These are phyloP conservation scores for Venturia nashicola DNA, from an alignment of 2,329 filamentous ascomycete species.

Conservation along the genomic window DNA sequence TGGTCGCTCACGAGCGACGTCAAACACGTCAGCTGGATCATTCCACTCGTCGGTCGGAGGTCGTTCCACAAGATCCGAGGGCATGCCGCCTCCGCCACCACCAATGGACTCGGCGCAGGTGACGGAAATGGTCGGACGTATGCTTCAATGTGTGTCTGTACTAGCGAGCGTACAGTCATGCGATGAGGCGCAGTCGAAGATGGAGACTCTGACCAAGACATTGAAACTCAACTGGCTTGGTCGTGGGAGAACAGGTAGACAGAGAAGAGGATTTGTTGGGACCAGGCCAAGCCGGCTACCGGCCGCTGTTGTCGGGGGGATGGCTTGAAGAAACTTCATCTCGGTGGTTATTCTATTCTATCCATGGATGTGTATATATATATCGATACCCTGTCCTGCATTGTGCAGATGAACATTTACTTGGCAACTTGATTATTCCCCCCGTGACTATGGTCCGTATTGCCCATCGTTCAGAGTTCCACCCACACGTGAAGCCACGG, in stretches of 20 bases:
- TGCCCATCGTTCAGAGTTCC: too few species aligned
- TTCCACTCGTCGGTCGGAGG: slow-evolving; percentile 22
- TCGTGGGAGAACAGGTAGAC: slow-evolving; percentile 74
- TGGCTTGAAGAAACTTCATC: background rate
- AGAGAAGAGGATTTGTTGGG: slow-evolving; percentile 81
- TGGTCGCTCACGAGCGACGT: slow-evolving; percentile 66
- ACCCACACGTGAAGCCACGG: too few species aligned
- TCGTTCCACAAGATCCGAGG: slow-evolving; percentile 17
- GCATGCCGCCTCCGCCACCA: slow-evolving; percentile 15
- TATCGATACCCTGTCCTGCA: slow-evolving; percentile 1
- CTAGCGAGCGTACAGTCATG: slow-evolving; percentile 62
- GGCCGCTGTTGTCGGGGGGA: background rate
- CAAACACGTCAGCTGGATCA: slow-evolving; percentile 55
- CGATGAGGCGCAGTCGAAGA: slow-evolving; percentile 63
- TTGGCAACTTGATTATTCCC: background rate
- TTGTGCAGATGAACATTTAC: background rate
- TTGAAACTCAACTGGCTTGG: slow-evolving; percentile 97
- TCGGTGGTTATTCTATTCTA: background rate
- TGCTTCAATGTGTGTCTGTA: slow-evolving; percentile 93
- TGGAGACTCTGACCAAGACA: slow-evolving; percentile 73
- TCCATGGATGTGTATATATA: background rate
- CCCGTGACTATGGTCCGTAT: too few species aligned
- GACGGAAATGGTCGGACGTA: slow-evolving; percentile 85
- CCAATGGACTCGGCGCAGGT: slow-evolving; percentile 54
- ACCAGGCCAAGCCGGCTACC: slow-evolving; percentile 25